Base-by-base conservation (phyloP, 1,139 yeast species). In the Martiniozyma asiatica region DNA sequence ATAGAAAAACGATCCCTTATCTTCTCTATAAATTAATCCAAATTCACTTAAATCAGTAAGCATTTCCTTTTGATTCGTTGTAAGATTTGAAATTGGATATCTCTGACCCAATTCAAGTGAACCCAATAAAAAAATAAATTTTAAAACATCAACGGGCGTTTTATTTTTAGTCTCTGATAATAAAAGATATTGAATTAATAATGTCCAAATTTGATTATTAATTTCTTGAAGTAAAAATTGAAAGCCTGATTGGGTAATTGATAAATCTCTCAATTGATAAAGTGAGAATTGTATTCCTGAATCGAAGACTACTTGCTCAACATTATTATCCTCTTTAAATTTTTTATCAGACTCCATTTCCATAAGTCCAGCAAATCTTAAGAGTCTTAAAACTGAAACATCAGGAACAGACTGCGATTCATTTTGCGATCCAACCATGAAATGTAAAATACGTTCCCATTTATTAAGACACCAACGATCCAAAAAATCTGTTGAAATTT, bases 101-200 rank as follows among this genome's bases (percentile, higher is more conserved):
- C 87, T 84, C 42, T 78, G 76, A 1, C 98, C 98, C 20, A 87
- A 60, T 47, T 89, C 96, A 31, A 92, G 61, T 3, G 95, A 82
- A 3, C 98, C 98, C 27, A 89, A 60, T 69, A 87, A 78, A 56
- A 89, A 92, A 12, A 89, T 78, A 51, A 89, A 89, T 51, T 89
- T 87, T 27, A 89, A 63, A 24, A 89, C 95, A 48, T 92, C 98
- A 17, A 89, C 98, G 0, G 95, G 92, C 54, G 89, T 94, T 94
- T 87, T 82, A 46, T 80, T 73, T 30, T 82, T 63, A 26, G 75
- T 75, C 44, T 82, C 92, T 1, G 96, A 72, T 64, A 84, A 68
- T 49, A 79, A 79, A 38, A 92, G 60, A 50, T 92, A 92, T 51
- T 89, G 96, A 30, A 89, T 59, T 25, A 89, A 56, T 24, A 89